Evolutionary conservation across 768 basidiomycete species (phyloP).

Genomic region (Rickenella mellea): DNA sequence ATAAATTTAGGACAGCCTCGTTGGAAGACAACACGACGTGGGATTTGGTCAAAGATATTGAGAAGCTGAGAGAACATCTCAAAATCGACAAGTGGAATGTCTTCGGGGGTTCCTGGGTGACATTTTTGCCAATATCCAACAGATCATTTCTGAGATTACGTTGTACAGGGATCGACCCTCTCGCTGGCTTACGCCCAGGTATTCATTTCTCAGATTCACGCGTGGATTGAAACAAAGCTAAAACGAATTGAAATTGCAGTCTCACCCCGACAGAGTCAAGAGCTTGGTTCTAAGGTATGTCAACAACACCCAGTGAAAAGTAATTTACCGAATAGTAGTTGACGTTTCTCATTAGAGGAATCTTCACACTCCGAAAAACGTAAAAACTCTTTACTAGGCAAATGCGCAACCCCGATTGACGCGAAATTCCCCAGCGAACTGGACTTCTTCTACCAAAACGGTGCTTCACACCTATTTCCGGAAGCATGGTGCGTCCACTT

Average conservation of each 20-base stretch:
- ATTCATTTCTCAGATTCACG: not conserved
- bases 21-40: constrained; percentile 88
- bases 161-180: constrained; percentile 69
- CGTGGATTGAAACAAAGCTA: not conserved
- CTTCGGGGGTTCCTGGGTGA: constrained; percentile 89
- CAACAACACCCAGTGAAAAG: no score
- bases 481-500: constrained; percentile 64
- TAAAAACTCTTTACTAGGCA: constrained; percentile 14
- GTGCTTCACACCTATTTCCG: constrained; percentile 73
- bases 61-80: constrained; percentile 69
- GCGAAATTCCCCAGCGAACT: constrained; percentile 47
- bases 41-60: constrained; percentile 87
- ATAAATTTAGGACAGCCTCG: constrained; percentile 48
- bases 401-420: not conserved
- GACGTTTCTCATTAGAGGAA: constrained; percentile 43
- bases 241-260: constrained; percentile 25
- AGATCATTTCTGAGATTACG: not conserved
- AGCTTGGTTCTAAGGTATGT: constrained; percentile 75
- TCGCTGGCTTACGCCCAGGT: constrained; percentile 82
- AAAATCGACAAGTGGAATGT: constrained; percentile 84
- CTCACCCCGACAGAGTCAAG: constrained; percentile 74
- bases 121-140: constrained; percentile 5
- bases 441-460: constrained; percentile 88
- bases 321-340: not conserved
- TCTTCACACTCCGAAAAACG: constrained; percentile 81